Base-by-base conservation (phyloP, 495 filamentous ascomycete species). In the Talaromyces liani region DNA sequence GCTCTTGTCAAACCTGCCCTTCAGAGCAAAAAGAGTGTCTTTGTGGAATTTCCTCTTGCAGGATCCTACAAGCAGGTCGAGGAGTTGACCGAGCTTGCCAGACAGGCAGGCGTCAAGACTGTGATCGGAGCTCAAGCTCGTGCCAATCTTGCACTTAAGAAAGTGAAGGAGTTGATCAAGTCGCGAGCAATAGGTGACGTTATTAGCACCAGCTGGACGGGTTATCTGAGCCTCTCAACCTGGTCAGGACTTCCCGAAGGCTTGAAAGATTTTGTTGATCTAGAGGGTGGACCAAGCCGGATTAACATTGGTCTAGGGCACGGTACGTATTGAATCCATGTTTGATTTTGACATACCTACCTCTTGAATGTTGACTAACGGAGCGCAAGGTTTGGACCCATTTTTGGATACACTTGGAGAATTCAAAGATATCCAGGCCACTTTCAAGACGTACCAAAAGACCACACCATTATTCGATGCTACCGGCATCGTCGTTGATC, bases 251-350 rank as follows among this genome's bases (percentile, higher is more conserved):
- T 77, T 9, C 63, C 66, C 0, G 69, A 76, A 64, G 66, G 65
- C 0, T 31, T 80, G 31, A 66, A 69, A 47, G 85, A 86, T 61
- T 79, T 84, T 24, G 64, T 73, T 0, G 67, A 79, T 9, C 65
- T 73, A 25, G 65, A 71, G 24, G 68, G 82, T 24, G 85, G 82
- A 1, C 83, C 80, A 3, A 83, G 83, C 64, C 25, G 75, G 0
- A 70, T 79, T 33, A 85, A 80, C 0, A 85, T 88, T 70, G 73
- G 75, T 12, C 77, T 80, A 58, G 81, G 72, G 3, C 84, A 88
- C 65, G 58, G 77, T 83, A 57, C 67, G 76, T 70, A 18, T 22
- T 36, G 29, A 31, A 31, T 8, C 2, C 6, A 10, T 58, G 34
- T 58, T 20, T 58, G 31, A 58, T 18, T n/a, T 33, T 27, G 20